A percentile compares a stretch with the other conserved stretches of the same genome.
These are phyloP conservation scores for Ophiostoma populinum DNA, from an alignment of 2,329 filamentous ascomycete genomes.

Conservation along the genomic window DNA sequence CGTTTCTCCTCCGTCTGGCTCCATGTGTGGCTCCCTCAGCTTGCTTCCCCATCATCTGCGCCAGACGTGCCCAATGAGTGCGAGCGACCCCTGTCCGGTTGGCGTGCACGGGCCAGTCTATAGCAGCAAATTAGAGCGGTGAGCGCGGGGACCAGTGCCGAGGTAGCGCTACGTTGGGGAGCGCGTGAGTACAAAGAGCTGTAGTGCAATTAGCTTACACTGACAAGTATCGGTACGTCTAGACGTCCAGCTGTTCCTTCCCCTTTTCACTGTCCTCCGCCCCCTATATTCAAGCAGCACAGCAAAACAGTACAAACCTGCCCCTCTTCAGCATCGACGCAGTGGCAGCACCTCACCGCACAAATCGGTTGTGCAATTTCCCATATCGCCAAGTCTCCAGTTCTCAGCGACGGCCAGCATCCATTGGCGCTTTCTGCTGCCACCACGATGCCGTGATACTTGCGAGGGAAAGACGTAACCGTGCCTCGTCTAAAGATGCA, in stretches of 20 bases:
- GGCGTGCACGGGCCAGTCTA: conserved; percentile 10
- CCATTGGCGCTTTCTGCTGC: too few species aligned
- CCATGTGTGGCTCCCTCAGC: too few species aligned
- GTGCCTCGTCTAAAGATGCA: too few species aligned
- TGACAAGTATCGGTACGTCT: not conserved
- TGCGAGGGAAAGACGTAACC: too few species aligned
- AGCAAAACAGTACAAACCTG: conserved; percentile 1
- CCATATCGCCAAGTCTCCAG: not conserved
- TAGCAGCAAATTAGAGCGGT: conserved; percentile 5
- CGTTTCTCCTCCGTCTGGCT: not conserved
- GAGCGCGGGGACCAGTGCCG: conserved; percentile 3
- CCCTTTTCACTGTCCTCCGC: not conserved
- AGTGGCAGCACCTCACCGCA: conserved; percentile 11
- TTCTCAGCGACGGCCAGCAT: too few species aligned
- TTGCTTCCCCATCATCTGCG: not conserved
- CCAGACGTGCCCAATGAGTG: conserved; percentile 5
- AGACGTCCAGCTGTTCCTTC: not conserved
- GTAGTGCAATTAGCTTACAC: not conserved
- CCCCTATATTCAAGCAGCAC: not conserved
- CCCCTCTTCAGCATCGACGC: conserved; percentile 8
- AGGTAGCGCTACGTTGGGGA: not conserved
- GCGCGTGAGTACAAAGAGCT: conserved; percentile 5
- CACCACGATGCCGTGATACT: too few species aligned
- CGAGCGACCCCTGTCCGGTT: conserved; percentile 7
- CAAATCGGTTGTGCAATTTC: conserved; percentile 5